Evolutionary conservation across 306 rosid genomes (phyloP), one percentile per base, ranked within the genome.

Genomic region (Trichosanthes truncata): DNA sequence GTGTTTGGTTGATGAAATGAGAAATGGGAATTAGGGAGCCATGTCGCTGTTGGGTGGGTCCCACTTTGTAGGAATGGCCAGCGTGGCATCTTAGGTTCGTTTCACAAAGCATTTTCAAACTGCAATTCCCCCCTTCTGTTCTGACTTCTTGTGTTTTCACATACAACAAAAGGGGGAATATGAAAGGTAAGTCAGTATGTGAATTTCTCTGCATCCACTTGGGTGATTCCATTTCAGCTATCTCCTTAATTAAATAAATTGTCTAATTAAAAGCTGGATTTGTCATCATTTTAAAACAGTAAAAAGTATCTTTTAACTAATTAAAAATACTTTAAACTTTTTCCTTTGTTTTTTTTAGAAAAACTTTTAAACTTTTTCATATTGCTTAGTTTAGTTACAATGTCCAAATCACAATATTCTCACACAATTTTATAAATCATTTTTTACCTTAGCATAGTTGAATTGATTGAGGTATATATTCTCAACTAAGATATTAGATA

Each of bases 101-200:
- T 69, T 69, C 76, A 69, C 76, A 69, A 43, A 43, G 55, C 76
- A 69, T 69, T 69, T 69, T 69, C 75, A 68, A 67, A 69, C 76
- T 69, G 76, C 35, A 69, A 69, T 69, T 21, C n/a, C 76, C 55
- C 76, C 14, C 15, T 46, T 46, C 51, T 46, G 51, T 69, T 69
- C 76, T 69, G 76, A 69, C 76, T 45, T 69, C 11, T 26, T 31
- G 69, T 26, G 69, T 62, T 62, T 62, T 15, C 69, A 31, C 69
- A 12, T 26, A 62, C 20, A 62, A 61, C 29, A 61, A 61, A 59
- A 60, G 12, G 36, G 65, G 31, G 36, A 61, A 61, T 25, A 25
- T 60, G 36, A 60, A 23, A 60, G 36, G 18, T 13, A 25, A 60
- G 17, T 21, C 31, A 25, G 18, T 60, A 8, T 20, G 8, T 52